phyloP scores from a whole-genome alignment of 495 filamentous ascomycete species.

The Hypomontagnella submonticulosa region DNA sequence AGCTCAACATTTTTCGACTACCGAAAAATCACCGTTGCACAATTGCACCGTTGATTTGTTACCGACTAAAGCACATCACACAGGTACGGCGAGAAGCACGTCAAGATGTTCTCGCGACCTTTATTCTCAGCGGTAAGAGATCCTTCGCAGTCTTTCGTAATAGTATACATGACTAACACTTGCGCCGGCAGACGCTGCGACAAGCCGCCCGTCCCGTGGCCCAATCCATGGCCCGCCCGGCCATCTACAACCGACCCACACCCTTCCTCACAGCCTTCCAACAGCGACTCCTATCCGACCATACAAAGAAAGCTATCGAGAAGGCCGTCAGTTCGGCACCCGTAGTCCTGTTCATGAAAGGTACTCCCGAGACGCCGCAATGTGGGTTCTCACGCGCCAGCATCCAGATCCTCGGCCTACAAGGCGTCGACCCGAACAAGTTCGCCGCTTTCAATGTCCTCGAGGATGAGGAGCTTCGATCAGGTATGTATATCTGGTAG shows the following conservation, averaged over 20 bases:
- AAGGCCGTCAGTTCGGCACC: constrained; percentile 85
- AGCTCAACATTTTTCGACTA: constrained; percentile 25
- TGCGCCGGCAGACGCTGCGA: constrained; percentile 43
- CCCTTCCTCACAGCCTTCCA: constrained; percentile 53
- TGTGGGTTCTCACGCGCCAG: constrained; percentile 96
- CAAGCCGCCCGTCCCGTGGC: constrained; percentile 53
- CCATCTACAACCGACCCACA: constrained; percentile 32
- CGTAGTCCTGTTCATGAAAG: constrained; percentile 99
- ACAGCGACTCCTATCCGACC: constrained; percentile 76
- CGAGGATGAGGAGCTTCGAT: constrained; percentile 85
- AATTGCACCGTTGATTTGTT: neutral
- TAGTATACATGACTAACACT: constrained; percentile 19
- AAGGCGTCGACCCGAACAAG: constrained; percentile 96
- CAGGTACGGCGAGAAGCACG: neutral
- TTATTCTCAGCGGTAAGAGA: constrained; percentile 36
- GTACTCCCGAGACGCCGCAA: constrained; percentile 95
- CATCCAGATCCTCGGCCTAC: constrained; percentile 92
- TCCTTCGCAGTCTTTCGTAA: neutral
- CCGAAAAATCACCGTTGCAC: no score
- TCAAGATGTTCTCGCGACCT: constrained; percentile 40
- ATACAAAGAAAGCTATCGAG: constrained; percentile 83
- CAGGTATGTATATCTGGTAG: no score
- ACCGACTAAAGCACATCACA: neutral
- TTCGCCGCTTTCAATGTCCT: constrained; percentile 97
- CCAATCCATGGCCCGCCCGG: constrained; percentile 48